phyloP scores from a whole-genome alignment of 2,329 filamentous ascomycete genomes.

The Chaetomiaceae sp. region DNA sequence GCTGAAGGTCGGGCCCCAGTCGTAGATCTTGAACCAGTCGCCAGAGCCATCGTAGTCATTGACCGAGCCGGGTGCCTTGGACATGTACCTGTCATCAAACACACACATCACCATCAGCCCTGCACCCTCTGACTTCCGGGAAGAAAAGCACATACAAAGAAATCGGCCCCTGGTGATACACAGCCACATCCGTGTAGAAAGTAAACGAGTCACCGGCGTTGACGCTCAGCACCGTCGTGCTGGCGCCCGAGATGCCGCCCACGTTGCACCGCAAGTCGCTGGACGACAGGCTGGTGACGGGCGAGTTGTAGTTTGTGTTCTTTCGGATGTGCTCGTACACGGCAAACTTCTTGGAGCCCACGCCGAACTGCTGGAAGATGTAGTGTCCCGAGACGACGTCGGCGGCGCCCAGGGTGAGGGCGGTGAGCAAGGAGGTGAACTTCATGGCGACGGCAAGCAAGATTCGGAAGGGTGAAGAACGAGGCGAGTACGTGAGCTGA shows the following conservation, averaged over 20 bases:
- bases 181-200: slow-evolving; percentile 36
- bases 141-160: slow-evolving; percentile 30
- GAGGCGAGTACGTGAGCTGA: not conserved
- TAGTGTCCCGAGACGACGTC: slow-evolving; percentile 38
- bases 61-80: slow-evolving; percentile 36
- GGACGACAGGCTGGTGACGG: slow-evolving; percentile 39
- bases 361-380: slow-evolving; percentile 38
- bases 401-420: slow-evolving; percentile 32
- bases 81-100: slow-evolving; percentile 36
- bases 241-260: slow-evolving; percentile 32
- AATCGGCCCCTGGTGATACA: slow-evolving; percentile 42
- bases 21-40: slow-evolving; percentile 41
- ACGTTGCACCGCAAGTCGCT: slow-evolving; percentile 40
- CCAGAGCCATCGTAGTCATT: slow-evolving; percentile 37
- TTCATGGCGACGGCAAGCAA: slow-evolving; percentile 24
- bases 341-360: slow-evolving; percentile 32
- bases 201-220: slow-evolving; percentile 38
- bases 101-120: no score
- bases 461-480: not conserved
- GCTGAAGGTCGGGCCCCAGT: slow-evolving; percentile 31
- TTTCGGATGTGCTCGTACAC: slow-evolving; percentile 40
- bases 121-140: no score
- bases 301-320: slow-evolving; percentile 47
- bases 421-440: slow-evolving; percentile 30
- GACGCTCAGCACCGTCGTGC: slow-evolving; percentile 33